These are phyloP conservation scores for Geum urbanum DNA, from an alignment of 306 rosid species.

Conservation along the genomic window DNA sequence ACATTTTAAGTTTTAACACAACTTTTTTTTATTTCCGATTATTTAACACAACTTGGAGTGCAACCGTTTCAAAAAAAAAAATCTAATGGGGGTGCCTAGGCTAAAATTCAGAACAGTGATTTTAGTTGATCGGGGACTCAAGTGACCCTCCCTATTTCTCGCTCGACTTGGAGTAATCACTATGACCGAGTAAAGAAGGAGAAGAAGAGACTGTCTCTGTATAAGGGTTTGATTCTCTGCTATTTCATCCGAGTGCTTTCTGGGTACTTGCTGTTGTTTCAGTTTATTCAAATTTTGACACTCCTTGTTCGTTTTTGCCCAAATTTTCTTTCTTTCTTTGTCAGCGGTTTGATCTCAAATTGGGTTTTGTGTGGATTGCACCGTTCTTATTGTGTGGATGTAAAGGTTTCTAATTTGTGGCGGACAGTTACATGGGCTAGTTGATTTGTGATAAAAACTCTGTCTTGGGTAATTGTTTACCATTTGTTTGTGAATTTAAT, in stretches of 20 bases:
- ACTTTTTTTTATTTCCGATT: too few relatives aligned
- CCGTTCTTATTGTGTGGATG: neutral
- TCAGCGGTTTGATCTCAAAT: neutral
- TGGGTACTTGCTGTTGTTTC: neutral
- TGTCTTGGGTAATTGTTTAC: neutral
- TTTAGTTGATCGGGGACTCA: too few relatives aligned
- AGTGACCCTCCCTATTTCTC: too few relatives aligned
- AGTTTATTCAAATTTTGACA: neutral
- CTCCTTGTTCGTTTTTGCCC: neutral
- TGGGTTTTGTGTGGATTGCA: neutral
- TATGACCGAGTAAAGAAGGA: neutral
- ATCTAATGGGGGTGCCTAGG: too few relatives aligned
- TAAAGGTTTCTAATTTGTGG: conserved; percentile 3
- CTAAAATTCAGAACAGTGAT: too few relatives aligned
- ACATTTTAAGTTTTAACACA: too few relatives aligned
- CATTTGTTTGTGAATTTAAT: too few relatives aligned
- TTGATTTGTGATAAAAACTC: neutral
- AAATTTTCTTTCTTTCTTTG: neutral
- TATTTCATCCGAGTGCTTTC: neutral
- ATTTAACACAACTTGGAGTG: too few relatives aligned
- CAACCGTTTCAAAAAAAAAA: too few relatives aligned
- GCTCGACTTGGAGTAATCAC: too few relatives aligned
- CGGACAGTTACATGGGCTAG: neutral
- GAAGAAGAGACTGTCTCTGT: neutral
- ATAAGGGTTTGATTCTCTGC: neutral